These are phyloP conservation scores for Saccharomycopsis oosterbeekiorum DNA, from an alignment of 805 yeast genomes.

Conservation along the genomic window DNA sequence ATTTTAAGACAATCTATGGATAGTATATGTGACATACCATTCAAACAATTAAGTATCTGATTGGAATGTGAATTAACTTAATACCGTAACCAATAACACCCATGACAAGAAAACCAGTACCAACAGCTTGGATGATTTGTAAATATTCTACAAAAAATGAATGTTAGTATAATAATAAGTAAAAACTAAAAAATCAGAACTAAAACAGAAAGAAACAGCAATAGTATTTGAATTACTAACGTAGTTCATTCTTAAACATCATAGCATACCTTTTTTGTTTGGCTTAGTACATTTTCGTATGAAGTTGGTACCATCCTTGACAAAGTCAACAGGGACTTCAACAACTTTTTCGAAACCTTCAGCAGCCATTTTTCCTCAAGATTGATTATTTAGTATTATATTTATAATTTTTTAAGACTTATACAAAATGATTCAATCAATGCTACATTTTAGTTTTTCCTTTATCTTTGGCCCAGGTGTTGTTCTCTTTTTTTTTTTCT, in stretches of 20 bases:
- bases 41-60: constrained; percentile 87
- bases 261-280: constrained; percentile 54
- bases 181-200: too few relatives aligned
- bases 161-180: not conserved
- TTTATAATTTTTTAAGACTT: not conserved
- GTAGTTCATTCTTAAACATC: not conserved
- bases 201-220: not conserved
- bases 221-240: not conserved
- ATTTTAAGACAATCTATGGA: too few relatives aligned
- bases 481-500: not conserved
- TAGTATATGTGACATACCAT: not conserved
- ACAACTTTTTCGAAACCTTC: constrained; percentile 66
- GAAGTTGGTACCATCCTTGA: constrained; percentile 85
- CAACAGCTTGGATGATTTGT: constrained; percentile 88
- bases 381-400: not conserved
- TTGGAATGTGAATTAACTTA: constrained; percentile 89
- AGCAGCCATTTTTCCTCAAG: constrained; percentile 27
- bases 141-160: constrained; percentile 50
- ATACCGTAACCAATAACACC: constrained; percentile 95
- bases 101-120: constrained; percentile 94
- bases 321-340: constrained; percentile 83
- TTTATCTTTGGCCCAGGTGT: not conserved
- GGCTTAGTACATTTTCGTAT: constrained; percentile 92
- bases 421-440: not conserved
- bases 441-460: not conserved